These are phyloP conservation scores for Rickenella mellea DNA, from an alignment of 768 basidiomycete genomes.

Conservation along the genomic window DNA sequence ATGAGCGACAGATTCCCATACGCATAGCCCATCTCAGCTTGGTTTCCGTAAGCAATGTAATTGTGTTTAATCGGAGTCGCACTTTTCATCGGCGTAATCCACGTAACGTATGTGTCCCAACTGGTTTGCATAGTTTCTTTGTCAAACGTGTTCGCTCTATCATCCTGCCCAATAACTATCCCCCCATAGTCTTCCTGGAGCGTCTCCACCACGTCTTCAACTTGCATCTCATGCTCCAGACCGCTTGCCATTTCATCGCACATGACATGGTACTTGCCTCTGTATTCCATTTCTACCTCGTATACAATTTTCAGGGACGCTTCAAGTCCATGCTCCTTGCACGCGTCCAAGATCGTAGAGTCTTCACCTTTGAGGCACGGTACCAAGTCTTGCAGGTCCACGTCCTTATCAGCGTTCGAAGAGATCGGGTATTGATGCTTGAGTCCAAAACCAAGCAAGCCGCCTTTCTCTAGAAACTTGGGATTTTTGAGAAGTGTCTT, in stretches of 20 bases:
- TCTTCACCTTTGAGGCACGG: conserved; percentile 20
- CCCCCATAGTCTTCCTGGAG: too few species aligned
- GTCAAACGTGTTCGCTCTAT: too few species aligned
- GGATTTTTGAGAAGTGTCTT: conserved; percentile 20
- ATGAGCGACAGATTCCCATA: conserved; percentile 13
- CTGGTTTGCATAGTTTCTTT: too few species aligned
- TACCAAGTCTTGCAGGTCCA: background rate
- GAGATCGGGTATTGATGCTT: conserved; percentile 25
- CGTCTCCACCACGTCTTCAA: too few species aligned
- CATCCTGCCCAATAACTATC: too few species aligned
- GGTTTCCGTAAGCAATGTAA: conserved; percentile 13
- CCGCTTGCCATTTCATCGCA: too few species aligned
- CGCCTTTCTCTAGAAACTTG: conserved; percentile 28
- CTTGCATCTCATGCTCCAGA: too few species aligned
- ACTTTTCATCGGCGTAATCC: conserved; percentile 6
- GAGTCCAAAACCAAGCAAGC: conserved; percentile 30
- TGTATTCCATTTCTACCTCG: conserved; percentile 5
- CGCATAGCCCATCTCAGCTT: conserved; percentile 6
- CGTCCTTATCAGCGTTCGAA: background rate
- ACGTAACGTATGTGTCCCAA: too few species aligned
- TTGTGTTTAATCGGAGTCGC: conserved; percentile 5
- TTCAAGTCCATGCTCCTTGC: conserved; percentile 10
- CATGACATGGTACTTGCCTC: too few species aligned
- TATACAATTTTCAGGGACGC: conserved; percentile 15
- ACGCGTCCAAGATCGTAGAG: conserved; percentile 15